Evolutionary conservation across 1,284 basidiomycete species (phyloP), one percentile per base, ranked within the genome.

Genomic region (Blastosporella zonata): DNA sequence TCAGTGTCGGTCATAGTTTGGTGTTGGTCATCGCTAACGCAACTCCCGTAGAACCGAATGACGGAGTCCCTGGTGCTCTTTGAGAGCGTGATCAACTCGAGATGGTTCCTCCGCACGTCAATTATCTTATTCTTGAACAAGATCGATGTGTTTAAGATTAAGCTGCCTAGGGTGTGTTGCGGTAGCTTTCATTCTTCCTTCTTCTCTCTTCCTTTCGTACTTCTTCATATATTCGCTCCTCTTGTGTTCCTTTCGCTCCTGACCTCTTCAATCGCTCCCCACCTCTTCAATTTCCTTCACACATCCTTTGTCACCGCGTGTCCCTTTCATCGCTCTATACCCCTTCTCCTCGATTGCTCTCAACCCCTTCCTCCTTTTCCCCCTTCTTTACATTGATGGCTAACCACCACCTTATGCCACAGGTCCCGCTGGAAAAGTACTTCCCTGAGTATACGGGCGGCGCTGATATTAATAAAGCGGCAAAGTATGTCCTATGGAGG

Each of bases 381-480:
- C n/a, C n/a, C n/a, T n/a, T n/a, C n/a, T n/a, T 25, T 96, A 93
- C 67, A 97, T 97, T 67, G 86, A 93, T 93, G 2, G 93, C 94
- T 3, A 12, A 34, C 33, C 3, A 12, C 17, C 17, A 34, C 8
- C 6, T 13, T 18, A 27, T 27, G 6, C 10, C 15, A 18, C 5
- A 98, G 97, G 65, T 99, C 95, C 63, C 97, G 97, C 54, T 72
- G 98, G 18, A 97, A 94, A 95, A 75, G 15, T 34, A 34, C 9
- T 34, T 34, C 15, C 33, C 33, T 17, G 33, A 34, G 15, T 34
- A 34, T 17, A 92, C 57, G 6, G 33, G 33, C n/a, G 33, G 33
- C 33, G 3, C 33, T 2, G 33, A 34, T 34, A 18, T 34, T 13
- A 34, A 34, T 13, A 34, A 34, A 9, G 33, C 33, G 5, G 33